A percentile compares a stretch with the other conserved stretches of the same genome.
These are phyloP conservation scores for Cystobasidium sp. DNA, from an alignment of 1,284 basidiomycete genomes.

Conservation along the genomic window DNA sequence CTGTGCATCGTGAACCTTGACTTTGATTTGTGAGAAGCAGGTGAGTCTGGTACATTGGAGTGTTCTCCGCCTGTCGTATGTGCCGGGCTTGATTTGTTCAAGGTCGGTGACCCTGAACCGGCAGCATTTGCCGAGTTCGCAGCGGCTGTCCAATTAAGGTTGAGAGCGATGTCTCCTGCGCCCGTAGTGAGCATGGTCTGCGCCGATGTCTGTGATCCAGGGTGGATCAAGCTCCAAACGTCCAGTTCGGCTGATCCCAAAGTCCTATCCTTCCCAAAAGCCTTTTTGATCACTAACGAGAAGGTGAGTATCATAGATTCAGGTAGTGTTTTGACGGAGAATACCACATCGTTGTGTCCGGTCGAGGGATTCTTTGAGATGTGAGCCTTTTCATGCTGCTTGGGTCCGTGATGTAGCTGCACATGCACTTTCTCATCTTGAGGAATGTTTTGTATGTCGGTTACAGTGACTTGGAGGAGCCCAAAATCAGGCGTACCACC, in stretches of 20 bases:
- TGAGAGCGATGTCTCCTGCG: background rate
- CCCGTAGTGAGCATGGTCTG: constrained; percentile 10
- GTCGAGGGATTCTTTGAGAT: constrained; percentile 6
- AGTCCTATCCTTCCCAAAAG: constrained; percentile 39
- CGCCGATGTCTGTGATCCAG: constrained; percentile 5
- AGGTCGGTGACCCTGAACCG: background rate
- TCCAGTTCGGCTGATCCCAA: constrained; percentile 26
- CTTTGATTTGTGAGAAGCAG: constrained; percentile 36
- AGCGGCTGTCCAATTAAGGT: constrained; percentile 23
- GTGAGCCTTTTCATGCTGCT: constrained; percentile 27
- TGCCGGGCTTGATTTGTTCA: background rate
- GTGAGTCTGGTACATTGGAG: constrained; percentile 25
- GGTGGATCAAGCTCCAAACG: constrained; percentile 36
- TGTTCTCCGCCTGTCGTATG: background rate
- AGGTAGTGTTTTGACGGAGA: constrained; percentile 21
- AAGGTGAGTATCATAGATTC: constrained; percentile 21
- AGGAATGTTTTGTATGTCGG: constrained; percentile 12
- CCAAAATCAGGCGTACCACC: constrained; percentile 34
- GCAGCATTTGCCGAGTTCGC: background rate
- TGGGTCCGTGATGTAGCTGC: constrained; percentile 12
- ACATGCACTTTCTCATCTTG: constrained; percentile 39
- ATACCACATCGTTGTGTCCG: constrained; percentile 14
- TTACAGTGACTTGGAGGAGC: constrained; percentile 31
- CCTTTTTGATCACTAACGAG: constrained; percentile 30
- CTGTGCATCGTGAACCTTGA: constrained; percentile 41